Base-by-base conservation (phyloP, 345 rosid genomes). In the Citrus medica region DNA sequence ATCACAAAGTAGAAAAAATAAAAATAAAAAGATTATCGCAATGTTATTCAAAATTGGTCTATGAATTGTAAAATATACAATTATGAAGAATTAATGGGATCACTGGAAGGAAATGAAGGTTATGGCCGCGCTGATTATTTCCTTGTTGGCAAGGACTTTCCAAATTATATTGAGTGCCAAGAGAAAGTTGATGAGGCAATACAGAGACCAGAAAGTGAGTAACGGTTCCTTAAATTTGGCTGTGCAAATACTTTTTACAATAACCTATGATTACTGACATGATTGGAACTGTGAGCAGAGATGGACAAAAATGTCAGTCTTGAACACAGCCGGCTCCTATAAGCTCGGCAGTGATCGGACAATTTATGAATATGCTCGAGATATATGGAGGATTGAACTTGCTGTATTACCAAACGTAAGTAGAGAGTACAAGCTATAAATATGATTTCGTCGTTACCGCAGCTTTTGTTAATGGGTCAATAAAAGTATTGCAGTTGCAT, bases 271-370 rank as follows among this genome's bases (percentile, higher is more conserved):
- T 32, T 19, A 22, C 21, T 62, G 24, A 64, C 56, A 53, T 2
- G 28, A 35, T 69, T 71, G 16, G 5, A 35, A 59, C 48, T 74
- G 40, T 4, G 66, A 30, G 75, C 91, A 89, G 90, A 75, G 80
- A 79, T 88, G 90, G 92, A 89, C 90, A 53, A 84, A 78, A 75
- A 86, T 86, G 92, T 88, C 94, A 60, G 84, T 89, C 70, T 70
- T 89, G 89, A 91, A 91, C 82, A 85, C 88, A 9, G 90, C 92
- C 4, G 89, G 91, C 19, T 89, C 89, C 0, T 82, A 82, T 86
- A 88, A 89, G 86, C 83, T 91, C 87, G 87, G 91, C 85, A 85
- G 91, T 60, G 90, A 91, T 82, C 73, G 88, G 17, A 86, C 91
- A 4, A 85, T 91, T 69, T 90, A 82, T 17, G 90, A 91, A 81